Conservation (phyloP, 345 rosid species). For the Eucalyptus urophylla region DNA sequence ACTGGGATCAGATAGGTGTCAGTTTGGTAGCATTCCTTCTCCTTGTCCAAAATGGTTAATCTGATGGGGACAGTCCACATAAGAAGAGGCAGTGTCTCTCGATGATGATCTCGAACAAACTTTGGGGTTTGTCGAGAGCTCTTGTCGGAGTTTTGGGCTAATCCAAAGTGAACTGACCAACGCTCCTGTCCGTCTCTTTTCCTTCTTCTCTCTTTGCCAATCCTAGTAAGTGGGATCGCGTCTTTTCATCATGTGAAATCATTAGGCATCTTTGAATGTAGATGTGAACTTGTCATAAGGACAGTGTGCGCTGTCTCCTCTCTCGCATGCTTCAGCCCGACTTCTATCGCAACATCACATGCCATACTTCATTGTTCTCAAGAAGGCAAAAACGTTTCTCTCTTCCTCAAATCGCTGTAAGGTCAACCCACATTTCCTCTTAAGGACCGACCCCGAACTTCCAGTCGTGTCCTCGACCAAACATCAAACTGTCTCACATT, state of each 20-base stretch:
- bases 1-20: background rate
- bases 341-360: background rate
- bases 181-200: background rate
- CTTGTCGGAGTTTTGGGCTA: background rate
- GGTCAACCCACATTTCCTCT: background rate
- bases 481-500: background rate
- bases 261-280: background rate
- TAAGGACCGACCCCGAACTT: background rate
- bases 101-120: background rate
- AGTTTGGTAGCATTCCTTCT: background rate
- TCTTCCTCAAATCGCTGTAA: background rate
- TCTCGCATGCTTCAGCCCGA: background rate
- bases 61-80: background rate
- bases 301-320: background rate
- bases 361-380: background rate
- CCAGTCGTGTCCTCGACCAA: background rate
- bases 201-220: background rate
- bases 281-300: background rate
- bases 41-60: background rate
- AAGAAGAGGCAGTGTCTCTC: background rate
- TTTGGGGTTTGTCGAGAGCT: background rate
- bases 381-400: background rate
- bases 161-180: background rate
- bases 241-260: background rate
- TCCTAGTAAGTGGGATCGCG: background rate